Conservation (phyloP, 169 alveolate genomes). For the Cryptosporidium andersoni region DNA sequence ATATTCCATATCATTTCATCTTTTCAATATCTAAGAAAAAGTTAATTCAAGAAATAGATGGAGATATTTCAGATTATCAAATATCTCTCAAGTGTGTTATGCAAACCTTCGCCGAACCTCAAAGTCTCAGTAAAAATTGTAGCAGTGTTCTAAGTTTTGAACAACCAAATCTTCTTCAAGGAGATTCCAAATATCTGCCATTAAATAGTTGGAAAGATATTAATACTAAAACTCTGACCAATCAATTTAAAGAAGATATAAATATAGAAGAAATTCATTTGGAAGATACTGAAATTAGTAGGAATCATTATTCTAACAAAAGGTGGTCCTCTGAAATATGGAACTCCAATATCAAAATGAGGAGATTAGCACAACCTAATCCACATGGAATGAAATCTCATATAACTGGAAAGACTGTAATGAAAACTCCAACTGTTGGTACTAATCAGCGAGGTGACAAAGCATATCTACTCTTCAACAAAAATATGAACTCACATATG, state of each 20-base stretch:
- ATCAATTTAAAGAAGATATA: no score
- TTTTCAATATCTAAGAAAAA: constrained; percentile 28
- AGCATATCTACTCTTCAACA: constrained; percentile 49
- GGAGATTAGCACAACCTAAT: constrained; percentile 13
- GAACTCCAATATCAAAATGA: no score
- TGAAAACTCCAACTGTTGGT: constrained; percentile 58
- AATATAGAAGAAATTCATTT: no score
- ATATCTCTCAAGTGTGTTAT: constrained; percentile 44
- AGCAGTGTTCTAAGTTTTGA: constrained; percentile 6
- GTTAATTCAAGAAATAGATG: background rate
- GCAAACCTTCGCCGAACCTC: background rate
- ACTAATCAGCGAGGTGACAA: constrained; percentile 48
- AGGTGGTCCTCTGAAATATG: no score
- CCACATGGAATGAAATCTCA: constrained; percentile 33
- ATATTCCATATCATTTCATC: constrained; percentile 30
- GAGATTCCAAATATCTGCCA: background rate
- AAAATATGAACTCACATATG: background rate
- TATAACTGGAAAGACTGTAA: constrained; percentile 51
- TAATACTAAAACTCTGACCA: background rate
- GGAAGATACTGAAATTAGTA: no score
- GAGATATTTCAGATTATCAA: background rate
- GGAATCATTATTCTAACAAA: no score
- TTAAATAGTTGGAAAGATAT: constrained; percentile 21
- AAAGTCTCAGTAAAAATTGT: constrained; percentile 20
- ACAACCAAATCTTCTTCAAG: constrained; percentile 1